Evolutionary conservation across 352 stramenopile species (phyloP).

Genomic region (Phytophthora cactorum): DNA sequence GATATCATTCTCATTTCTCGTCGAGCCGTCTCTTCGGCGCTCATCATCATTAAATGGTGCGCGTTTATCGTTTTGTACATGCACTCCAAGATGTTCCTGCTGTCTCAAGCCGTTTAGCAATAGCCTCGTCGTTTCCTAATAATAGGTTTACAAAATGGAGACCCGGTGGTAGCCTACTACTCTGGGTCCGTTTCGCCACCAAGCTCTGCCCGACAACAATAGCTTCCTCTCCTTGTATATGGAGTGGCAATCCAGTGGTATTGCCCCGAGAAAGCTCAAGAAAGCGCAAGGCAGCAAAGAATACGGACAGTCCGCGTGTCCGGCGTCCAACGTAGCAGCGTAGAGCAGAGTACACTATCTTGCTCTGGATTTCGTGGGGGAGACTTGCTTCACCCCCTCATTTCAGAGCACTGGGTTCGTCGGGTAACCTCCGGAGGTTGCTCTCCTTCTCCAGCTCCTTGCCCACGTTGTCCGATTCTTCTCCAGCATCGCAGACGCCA

Average conservation of each 20-base stretch:
- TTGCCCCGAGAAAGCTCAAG: slow-evolving; percentile 20
- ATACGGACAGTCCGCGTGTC: background rate
- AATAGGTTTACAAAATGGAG: slow-evolving; percentile 10
- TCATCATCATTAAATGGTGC: background rate
- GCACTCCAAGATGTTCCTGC: background rate
- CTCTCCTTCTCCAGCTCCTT: slow-evolving; percentile 37
- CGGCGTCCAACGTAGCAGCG: background rate
- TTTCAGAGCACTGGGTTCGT: slow-evolving; percentile 23
- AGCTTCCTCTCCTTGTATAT: slow-evolving; percentile 25
- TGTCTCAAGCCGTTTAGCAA: background rate
- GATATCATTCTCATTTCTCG: slow-evolving; percentile 1
- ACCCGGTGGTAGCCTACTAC: background rate
- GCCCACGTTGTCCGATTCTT: slow-evolving; percentile 19
- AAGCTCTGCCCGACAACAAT: slow-evolving; percentile 30
- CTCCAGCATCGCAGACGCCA: slow-evolving; percentile 6
- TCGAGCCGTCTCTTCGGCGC: slow-evolving; percentile 1
- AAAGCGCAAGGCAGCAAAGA: slow-evolving; percentile 1
- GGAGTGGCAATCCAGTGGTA: slow-evolving; percentile 27
- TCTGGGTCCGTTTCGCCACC: slow-evolving; percentile 26
- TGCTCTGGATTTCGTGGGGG: slow-evolving; percentile 22
- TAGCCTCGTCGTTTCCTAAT: slow-evolving; percentile 10
- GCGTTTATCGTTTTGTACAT: background rate
- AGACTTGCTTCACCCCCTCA: slow-evolving; percentile 24
- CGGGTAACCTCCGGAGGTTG: slow-evolving; percentile 26
- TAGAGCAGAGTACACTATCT: background rate